Evolutionary conservation across 169 alveolate species (phyloP).

Genomic region (Plasmodium adleri): DNA sequence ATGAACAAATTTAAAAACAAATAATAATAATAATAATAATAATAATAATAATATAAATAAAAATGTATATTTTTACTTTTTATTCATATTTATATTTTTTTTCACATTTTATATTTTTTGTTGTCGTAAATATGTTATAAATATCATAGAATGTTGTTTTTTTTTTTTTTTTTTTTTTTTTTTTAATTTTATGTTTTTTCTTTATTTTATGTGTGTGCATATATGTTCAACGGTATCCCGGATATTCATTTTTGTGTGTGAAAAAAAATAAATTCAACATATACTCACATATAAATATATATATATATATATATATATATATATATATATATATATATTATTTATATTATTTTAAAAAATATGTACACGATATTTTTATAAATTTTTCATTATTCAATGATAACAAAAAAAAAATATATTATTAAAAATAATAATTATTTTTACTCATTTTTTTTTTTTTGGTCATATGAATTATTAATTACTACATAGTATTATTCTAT

Average conservation of each 20-base stretch:
- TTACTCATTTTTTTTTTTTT: too few relatives aligned
- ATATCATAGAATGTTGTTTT: slow-evolving; percentile 45
- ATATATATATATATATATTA: neutral
- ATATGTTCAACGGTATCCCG: slow-evolving; percentile 28
- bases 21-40: slow-evolving; percentile 2
- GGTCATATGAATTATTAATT: too few relatives aligned
- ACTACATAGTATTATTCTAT: too few relatives aligned
- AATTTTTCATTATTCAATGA: neutral
- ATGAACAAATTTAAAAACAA: slow-evolving; percentile 25
- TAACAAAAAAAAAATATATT: neutral
- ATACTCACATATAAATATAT: neutral
- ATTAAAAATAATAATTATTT: neutral
- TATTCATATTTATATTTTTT: slow-evolving; percentile 4
- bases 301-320: neutral
- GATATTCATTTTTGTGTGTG: slow-evolving; percentile 39
- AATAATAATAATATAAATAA: too few relatives aligned
- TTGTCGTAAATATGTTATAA: slow-evolving; percentile 8
- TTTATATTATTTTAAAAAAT: neutral
- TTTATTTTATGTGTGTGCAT: slow-evolving; percentile 62
- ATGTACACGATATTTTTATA: neutral
- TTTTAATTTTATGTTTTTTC: slow-evolving; percentile 51
- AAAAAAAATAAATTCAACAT: slow-evolving; percentile 2
- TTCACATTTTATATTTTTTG: slow-evolving; percentile 11
- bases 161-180: slow-evolving; percentile 33
- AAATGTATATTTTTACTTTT: slow-evolving; percentile 8